Evolutionary conservation across 2,329 filamentous ascomycete species (phyloP), one percentile per base, ranked within the genome.

Genomic region (Claviceps pazoutovae): DNA sequence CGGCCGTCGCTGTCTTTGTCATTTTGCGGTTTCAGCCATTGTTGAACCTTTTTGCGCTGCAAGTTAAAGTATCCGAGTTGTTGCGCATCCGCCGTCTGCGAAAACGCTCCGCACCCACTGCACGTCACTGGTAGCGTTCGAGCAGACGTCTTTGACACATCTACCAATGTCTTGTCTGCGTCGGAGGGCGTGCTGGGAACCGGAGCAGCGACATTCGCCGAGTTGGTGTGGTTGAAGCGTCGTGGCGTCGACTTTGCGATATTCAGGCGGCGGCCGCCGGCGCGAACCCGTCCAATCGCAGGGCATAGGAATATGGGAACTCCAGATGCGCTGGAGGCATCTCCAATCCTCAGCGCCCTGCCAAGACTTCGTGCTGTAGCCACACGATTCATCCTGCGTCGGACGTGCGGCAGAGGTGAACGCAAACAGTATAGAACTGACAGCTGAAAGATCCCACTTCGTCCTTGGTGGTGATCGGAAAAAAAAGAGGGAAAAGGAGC

Each of bases 91-190:
- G 63, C 62, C 0, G 73, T 79, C 62, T 86, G 82, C 46, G 79
- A 72, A 57, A 83, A 72, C 14, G 82, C 81, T 45, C 82, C 82
- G 61, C 82, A 86, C 38, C 82, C 82, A 13, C 73, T 72, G 58
- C 82, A 86, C 56, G 76, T 78, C 11, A 71, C 59, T 0, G 82
- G 81, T 1, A 84, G 66, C 45, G 57, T 58, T 41, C 62, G 60
- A 13, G 41, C 50, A 3, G 55, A 48, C 1, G 45, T 13, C 14
- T 36, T 45, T 8, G 26, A 6, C 36, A 39, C 11, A 11, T 49
- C 30, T 6, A 48, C 37, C 4, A 23, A 13, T 2, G 37, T 23
- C 16, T 46, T 38, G 6, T 36, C 36, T 16, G 44, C 8, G 9
- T 46, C 44, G 2, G 37, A 6, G 1, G 26, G 8, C 49, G 58